A percentile compares a stretch with the other conserved stretches of the same genome.
These are phyloP conservation scores for Teunomyces aglyptinius DNA, from an alignment of 805 yeast genomes.

Conservation along the genomic window DNA sequence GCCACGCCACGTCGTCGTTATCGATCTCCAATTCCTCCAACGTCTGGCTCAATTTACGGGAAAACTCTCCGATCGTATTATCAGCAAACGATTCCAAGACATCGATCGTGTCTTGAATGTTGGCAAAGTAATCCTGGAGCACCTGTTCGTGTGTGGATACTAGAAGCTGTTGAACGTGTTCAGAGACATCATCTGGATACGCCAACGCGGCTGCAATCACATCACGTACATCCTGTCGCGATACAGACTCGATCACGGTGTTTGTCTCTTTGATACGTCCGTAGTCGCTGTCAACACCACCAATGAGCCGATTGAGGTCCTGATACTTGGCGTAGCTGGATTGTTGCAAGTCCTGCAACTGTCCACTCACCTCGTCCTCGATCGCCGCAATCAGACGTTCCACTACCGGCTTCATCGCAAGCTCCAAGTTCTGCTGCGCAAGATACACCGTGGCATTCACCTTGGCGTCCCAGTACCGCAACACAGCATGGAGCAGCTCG, in stretches of 20 bases:
- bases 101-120: constrained; percentile 51
- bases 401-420: constrained; percentile 30
- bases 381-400: constrained; percentile 22
- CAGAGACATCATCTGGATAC: constrained; percentile 19
- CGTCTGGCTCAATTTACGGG: constrained; percentile 51
- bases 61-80: constrained; percentile 61
- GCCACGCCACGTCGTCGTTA: constrained; percentile 21
- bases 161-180: constrained; percentile 23
- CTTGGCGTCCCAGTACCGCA: constrained; percentile 31
- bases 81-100: constrained; percentile 74
- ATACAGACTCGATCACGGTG: constrained; percentile 16
- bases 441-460: constrained; percentile 33
- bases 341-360: constrained; percentile 27
- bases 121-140: constrained; percentile 28
- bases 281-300: constrained; percentile 32
- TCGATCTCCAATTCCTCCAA: constrained; percentile 47
- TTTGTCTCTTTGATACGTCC: constrained; percentile 24
- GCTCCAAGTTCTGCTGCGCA: constrained; percentile 30
- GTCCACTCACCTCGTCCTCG: constrained; percentile 22
- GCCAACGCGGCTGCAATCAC: constrained; percentile 25
- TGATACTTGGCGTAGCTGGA: constrained; percentile 30
- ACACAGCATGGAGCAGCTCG: constrained; percentile 24
- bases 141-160: constrained; percentile 26
- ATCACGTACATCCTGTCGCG: constrained; percentile 38
- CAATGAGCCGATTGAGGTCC: constrained; percentile 27